Conservation (phyloP, 306 rosid species). For the Canavalia ensiformis region DNA sequence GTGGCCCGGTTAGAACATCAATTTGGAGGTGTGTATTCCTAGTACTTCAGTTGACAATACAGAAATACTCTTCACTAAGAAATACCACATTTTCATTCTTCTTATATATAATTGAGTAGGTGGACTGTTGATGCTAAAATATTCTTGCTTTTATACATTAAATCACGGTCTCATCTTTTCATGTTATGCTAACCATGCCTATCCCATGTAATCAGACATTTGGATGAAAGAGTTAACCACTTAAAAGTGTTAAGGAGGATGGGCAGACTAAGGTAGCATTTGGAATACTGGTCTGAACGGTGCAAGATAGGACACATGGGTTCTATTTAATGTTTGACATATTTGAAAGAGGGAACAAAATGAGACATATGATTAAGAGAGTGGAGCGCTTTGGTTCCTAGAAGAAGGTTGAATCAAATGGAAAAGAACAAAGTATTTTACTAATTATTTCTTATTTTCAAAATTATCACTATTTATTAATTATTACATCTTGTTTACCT, state of each 20-base stretch:
- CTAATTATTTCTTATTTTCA: too few relatives aligned
- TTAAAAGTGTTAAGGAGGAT: neutral
- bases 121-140: conserved; percentile 20
- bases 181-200: neutral
- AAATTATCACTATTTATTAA: too few relatives aligned
- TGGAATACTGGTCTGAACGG: too few relatives aligned
- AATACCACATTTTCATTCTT: neutral
- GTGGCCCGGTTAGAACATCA: conserved; percentile 64
- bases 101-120: neutral
- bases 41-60: conserved; percentile 3
- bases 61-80: neutral
- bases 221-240: neutral
- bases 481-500: too few relatives aligned
- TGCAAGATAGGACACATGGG: too few relatives aligned
- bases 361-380: too few relatives aligned
- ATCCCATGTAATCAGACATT: neutral
- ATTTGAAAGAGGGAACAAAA: too few relatives aligned
- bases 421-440: too few relatives aligned
- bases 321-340: too few relatives aligned
- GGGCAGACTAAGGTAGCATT: neutral
- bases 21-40: conserved; percentile 48
- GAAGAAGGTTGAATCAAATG: too few relatives aligned
- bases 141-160: neutral
- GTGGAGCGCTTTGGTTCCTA: too few relatives aligned
- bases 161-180: conserved; percentile 23